Conservation (phyloP, 2,329 filamentous ascomycete genomes). For the Helminthosporium solani region DNA sequence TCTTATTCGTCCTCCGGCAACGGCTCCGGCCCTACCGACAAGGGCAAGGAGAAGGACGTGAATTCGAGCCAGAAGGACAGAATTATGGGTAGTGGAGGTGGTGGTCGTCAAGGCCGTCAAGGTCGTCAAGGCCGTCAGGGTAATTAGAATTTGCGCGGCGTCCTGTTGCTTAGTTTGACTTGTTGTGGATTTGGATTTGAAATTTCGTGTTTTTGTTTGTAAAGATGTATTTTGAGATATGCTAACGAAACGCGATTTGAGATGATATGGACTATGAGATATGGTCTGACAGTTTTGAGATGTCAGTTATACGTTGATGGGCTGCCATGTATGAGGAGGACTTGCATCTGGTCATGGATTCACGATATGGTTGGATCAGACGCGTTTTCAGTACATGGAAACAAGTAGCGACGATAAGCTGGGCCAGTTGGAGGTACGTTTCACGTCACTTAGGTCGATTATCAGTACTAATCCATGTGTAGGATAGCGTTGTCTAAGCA, state of each 20-base stretch:
- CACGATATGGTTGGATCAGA: neutral
- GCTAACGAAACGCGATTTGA: neutral
- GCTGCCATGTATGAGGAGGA: neutral
- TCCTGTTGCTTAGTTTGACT: too few species aligned
- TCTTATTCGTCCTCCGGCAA: conserved; percentile 16
- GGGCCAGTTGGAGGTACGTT: neutral
- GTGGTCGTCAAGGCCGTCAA: conserved; percentile 8
- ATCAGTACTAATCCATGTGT: neutral
- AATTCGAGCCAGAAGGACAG: conserved; percentile 30
- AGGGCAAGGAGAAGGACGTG: conserved; percentile 9
- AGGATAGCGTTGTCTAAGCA: neutral
- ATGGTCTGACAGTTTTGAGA: neutral
- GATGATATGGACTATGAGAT: neutral
- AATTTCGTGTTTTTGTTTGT: neutral
- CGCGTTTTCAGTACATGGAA: neutral
- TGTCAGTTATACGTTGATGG: neutral
- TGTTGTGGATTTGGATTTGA: neutral
- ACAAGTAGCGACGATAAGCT: neutral
- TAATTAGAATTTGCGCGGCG: neutral
- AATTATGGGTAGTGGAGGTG: conserved; percentile 34
- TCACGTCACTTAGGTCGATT: neutral
- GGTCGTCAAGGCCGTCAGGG: conserved; percentile 7
- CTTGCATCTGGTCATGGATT: neutral
- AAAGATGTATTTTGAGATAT: neutral
- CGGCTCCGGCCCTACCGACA: conserved; percentile 9